Conservation (phyloP, 2,329 filamentous ascomycete genomes). For the Graphilbum sp. region DNA sequence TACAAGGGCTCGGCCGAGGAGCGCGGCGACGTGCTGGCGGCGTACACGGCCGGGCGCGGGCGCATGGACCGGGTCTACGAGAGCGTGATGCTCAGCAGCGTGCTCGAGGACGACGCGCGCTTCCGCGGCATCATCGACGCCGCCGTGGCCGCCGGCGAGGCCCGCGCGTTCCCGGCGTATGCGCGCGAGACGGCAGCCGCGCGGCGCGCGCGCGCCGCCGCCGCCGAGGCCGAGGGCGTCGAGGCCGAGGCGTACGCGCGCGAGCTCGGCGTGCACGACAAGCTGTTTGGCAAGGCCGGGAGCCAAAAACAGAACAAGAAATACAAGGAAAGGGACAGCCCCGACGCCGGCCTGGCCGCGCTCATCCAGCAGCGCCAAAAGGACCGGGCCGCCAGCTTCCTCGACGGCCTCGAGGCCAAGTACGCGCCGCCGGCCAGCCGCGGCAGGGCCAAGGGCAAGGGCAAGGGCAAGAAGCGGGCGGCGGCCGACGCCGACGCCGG, state of each 20-base stretch:
- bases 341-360: constrained; percentile 21
- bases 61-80: constrained; percentile 66
- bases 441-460: constrained; percentile 28
- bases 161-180: constrained; percentile 52
- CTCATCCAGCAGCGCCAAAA: constrained; percentile 60
- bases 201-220: constrained; percentile 39
- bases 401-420: constrained; percentile 63
- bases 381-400: constrained; percentile 41
- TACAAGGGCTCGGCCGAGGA: constrained; percentile 87
- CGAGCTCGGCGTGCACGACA: constrained; percentile 57
- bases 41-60: constrained; percentile 59
- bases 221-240: constrained; percentile 47
- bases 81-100: constrained; percentile 71
- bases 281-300: constrained; percentile 36
- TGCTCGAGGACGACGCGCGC: constrained; percentile 68
- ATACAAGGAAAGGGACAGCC: neutral
- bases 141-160: constrained; percentile 55
- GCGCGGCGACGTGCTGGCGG: constrained; percentile 55
- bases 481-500: constrained; percentile 40
- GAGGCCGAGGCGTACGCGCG: constrained; percentile 64
- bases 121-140: constrained; percentile 68
- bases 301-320: constrained; percentile 26
- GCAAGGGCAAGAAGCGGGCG: constrained; percentile 17
- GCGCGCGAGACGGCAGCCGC: constrained; percentile 54
- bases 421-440: constrained; percentile 36